Evolutionary conservation across 495 filamentous ascomycete genomes (phyloP), one percentile per base, ranked within the genome.

Genomic region (Aspergillus funiculosus): DNA sequence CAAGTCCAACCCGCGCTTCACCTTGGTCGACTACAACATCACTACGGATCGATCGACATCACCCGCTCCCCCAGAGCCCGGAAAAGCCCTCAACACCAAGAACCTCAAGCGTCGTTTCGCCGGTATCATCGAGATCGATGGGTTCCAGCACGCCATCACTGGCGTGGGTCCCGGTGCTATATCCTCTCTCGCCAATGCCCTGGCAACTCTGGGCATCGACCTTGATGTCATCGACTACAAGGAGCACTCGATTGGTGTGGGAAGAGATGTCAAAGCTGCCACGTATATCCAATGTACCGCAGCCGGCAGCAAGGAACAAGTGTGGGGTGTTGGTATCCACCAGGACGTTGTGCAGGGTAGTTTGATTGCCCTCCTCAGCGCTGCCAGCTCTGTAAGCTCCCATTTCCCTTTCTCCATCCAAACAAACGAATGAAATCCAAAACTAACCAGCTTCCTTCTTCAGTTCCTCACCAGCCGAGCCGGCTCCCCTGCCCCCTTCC

Each of bases 241-340:
- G 68, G 94, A 96, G 62, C 94, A 97, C 67, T 85, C 89, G 19
- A 87, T 97, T 53, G 89, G 88, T 44, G 68, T 74, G 10, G 85
- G 87, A 34, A 75, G 75, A 42, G 82, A 89, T 38, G 84, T 86
- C 53, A 95, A 92, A 73, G 91, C 89, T 28, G 91, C 87, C 11
- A 89, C 88, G 9, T 98, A 89, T 54, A 95, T 98, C 47, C 86
- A 97, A 64, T 94, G 89, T 63, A 85, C 79, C 29, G 78, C 84
- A 27, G 68, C 80, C n/a, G 80, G 81, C 13, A 80, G 72, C 32
- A 72, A 73, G 22, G 70, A 85, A 43, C 59, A 69, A 53, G 87
- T 95, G 8, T 98, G 92, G 94, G 92, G 92, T 53, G 87, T 98
- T 15, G 92, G 91, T 39, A 87, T 98, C 51, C 87, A 96, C 63